Evolutionary conservation across 2,329 filamentous ascomycete genomes (phyloP).

Genomic region (Cadophora gregata): DNA sequence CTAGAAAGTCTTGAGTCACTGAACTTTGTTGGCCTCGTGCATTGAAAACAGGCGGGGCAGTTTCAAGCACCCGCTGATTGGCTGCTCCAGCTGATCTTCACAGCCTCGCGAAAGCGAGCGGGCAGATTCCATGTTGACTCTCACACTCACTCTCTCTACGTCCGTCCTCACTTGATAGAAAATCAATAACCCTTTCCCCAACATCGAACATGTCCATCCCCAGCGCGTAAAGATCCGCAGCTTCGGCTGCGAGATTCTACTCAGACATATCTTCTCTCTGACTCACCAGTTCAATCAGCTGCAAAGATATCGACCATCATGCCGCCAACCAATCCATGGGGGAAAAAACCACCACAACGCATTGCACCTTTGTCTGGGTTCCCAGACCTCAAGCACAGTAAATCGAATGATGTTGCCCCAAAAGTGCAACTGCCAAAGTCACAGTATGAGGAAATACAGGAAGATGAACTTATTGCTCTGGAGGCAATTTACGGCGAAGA

Average conservation of each 20-base stretch:
- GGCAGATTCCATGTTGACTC: conserved; percentile 24
- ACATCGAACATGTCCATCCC: conserved; percentile 33
- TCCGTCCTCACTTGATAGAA: conserved; percentile 9
- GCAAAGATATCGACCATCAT: conserved; percentile 38
- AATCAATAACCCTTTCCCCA: background rate
- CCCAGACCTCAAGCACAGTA: conserved; percentile 35
- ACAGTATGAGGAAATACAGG: conserved; percentile 83
- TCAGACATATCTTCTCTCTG: conserved; percentile 25
- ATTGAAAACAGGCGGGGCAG: conserved; percentile 20
- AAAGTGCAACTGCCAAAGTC: conserved; percentile 56
- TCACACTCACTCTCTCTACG: background rate
- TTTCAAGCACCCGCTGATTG: background rate
- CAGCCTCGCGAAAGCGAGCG: conserved; percentile 20
- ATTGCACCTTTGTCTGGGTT: conserved; percentile 42
- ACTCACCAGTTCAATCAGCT: conserved; percentile 24
- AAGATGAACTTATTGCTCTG: conserved; percentile 85
- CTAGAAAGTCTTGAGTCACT: conserved; percentile 3
- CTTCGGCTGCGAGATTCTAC: conserved; percentile 41
- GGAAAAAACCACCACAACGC: conserved; percentile 46
- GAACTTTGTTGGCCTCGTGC: conserved; percentile 20
- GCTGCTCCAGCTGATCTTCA: conserved; percentile 11
- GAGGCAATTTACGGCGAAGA: conserved; percentile 90
- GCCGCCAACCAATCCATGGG: conserved; percentile 44
- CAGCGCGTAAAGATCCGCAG: conserved; percentile 40
- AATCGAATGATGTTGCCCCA: conserved; percentile 45